phyloP scores from a whole-genome alignment of 768 basidiomycete genomes.

The Pleurotus pulmonarius region DNA sequence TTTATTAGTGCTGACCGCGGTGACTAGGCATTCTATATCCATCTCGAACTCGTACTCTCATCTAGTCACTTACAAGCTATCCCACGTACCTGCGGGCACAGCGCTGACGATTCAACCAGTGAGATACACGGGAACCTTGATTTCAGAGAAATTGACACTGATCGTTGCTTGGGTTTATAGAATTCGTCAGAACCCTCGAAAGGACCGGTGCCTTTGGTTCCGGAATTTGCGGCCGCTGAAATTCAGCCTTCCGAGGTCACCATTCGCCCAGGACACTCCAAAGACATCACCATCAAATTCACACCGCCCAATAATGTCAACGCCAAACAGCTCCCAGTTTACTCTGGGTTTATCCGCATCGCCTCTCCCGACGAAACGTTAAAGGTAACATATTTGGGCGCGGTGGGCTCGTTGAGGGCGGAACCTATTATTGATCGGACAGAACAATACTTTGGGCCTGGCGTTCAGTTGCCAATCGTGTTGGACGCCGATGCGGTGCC shows the following conservation, averaged over 20 bases:
- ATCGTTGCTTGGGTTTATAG: background rate
- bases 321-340: constrained; percentile 37
- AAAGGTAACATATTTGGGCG: constrained; percentile 34
- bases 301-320: constrained; percentile 32
- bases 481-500: constrained; percentile 23
- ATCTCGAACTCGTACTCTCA: constrained; percentile 46
- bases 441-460: constrained; percentile 22
- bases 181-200: constrained; percentile 17
- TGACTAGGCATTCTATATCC: constrained; percentile 40
- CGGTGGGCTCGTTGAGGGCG: constrained; percentile 30
- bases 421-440: constrained; percentile 34
- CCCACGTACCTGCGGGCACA: constrained; percentile 54
- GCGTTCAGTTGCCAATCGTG: constrained; percentile 26
- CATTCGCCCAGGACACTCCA: constrained; percentile 25
- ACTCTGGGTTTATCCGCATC: constrained; percentile 45
- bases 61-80: constrained; percentile 40
- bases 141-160: background rate
- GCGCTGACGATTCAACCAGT: constrained; percentile 37
- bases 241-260: constrained; percentile 31
- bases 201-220: constrained; percentile 28
- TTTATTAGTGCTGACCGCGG: constrained; percentile 2
- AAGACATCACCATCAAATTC: constrained; percentile 30
- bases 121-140: background rate
- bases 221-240: constrained; percentile 32
- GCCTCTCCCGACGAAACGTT: constrained; percentile 22